phyloP scores from a whole-genome alignment of 2,329 filamentous ascomycete genomes.

The Calonectria crousiana region DNA sequence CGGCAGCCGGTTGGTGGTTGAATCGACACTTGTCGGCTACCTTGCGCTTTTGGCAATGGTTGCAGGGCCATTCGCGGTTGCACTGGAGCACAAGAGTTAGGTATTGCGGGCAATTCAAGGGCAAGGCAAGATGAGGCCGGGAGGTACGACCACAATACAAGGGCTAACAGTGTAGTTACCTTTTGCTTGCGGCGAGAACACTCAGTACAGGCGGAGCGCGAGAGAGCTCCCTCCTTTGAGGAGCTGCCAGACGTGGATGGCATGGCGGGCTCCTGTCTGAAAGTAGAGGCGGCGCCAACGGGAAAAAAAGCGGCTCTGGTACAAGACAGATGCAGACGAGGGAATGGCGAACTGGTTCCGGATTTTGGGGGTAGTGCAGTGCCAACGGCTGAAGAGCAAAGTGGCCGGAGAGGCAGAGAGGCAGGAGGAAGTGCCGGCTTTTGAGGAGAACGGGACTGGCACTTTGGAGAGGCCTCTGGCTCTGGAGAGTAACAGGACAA shows the following conservation, averaged over 20 bases:
- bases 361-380: background rate
- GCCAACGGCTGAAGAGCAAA: background rate
- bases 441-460: constrained; percentile 8
- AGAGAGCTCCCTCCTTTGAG: constrained; percentile 31
- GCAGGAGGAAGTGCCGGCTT: background rate
- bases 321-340: background rate
- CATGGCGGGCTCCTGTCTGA: background rate
- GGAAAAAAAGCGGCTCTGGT: background rate
- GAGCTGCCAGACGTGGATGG: constrained; percentile 26
- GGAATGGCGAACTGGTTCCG: background rate
- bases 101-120: background rate
- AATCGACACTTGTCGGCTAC: constrained; percentile 53
- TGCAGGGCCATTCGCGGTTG: constrained; percentile 55
- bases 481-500: constrained; percentile 22
- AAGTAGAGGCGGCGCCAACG: background rate
- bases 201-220: constrained; percentile 57
- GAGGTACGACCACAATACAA: background rate
- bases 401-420: background rate
- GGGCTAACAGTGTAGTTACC: constrained; percentile 36
- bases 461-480: constrained; percentile 1
- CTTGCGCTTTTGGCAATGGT: constrained; percentile 55
- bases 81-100: constrained; percentile 43
- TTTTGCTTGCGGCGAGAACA: constrained; percentile 56
- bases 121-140: background rate
- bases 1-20: constrained; percentile 38